A percentile compares a stretch with the other conserved stretches of the same genome.
Evolutionary conservation across 1,284 basidiomycete species (phyloP).

Genomic region (Xerocomus amazonicus): DNA sequence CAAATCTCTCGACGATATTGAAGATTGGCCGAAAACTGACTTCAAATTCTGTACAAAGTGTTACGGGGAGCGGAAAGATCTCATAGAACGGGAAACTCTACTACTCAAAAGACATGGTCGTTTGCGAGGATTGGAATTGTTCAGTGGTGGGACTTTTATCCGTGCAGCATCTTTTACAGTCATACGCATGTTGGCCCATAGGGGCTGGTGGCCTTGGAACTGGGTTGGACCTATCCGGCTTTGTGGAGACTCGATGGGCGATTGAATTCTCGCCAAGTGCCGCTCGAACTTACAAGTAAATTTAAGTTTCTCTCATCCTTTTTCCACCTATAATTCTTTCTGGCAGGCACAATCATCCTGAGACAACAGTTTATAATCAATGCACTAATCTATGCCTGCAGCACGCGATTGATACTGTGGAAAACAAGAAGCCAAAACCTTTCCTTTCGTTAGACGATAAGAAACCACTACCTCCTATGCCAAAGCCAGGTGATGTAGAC

Average conservation of each 20-base stretch:
- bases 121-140: constrained; percentile 58
- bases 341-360: constrained; percentile 55
- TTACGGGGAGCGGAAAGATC: constrained; percentile 27
- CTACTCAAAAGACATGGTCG: constrained; percentile 39
- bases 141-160: constrained; percentile 45
- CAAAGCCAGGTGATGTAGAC: constrained; percentile 56
- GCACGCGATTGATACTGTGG: constrained; percentile 48
- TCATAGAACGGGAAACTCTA: constrained; percentile 28
- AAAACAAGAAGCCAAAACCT: constrained; percentile 38
- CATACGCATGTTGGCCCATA: constrained; percentile 25
- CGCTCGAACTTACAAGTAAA: constrained; percentile 55
- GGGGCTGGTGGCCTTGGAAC: constrained; percentile 69
- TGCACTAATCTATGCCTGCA: constrained; percentile 57
- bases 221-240: constrained; percentile 55
- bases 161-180: constrained; percentile 1
- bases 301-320: constrained; percentile 3
- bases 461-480: constrained; percentile 45
- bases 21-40: constrained; percentile 26
- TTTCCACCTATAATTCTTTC: constrained; percentile 6
- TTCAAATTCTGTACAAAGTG: constrained; percentile 41
- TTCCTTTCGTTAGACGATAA: constrained; percentile 39
- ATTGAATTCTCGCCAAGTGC: constrained; percentile 63
- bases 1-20: constrained; percentile 27
- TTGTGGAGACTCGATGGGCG: constrained; percentile 62
- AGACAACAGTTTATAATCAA: constrained; percentile 58